Evolutionary conservation across 257 asterid species (phyloP).

Genomic region (Verbena officinalis): DNA sequence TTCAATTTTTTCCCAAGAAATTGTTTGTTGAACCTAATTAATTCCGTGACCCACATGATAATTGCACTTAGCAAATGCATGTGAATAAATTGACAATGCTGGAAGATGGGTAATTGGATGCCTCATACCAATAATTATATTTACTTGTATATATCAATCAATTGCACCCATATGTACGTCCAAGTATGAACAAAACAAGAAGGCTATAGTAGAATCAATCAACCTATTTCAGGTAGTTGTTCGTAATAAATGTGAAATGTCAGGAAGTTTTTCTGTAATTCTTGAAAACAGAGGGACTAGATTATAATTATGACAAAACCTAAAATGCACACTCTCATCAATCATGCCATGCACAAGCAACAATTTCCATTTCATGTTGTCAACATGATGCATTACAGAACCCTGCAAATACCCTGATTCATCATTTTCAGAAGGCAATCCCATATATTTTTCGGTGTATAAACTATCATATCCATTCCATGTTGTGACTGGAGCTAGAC

Average conservation of each 20-base stretch:
- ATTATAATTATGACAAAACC: no score
- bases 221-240: no score
- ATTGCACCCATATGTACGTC: no score
- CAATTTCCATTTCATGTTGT: conserved; percentile 65
- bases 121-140: no score
- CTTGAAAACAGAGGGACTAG: no score
- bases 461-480: conserved; percentile 96
- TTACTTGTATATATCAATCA: no score
- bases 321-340: conserved; percentile 91
- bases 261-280: no score
- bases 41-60: conserved; percentile 7
- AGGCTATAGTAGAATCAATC: no score
- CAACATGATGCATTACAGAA: conserved; percentile 70
- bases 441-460: conserved; percentile 92
- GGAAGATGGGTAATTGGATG: background rate
- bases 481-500: conserved; percentile 94
- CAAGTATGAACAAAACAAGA: no score
- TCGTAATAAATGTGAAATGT: no score
- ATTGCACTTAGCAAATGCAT: background rate
- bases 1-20: background rate
- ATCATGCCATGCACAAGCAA: conserved; percentile 94
- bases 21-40: background rate
- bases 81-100: background rate
- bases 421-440: conserved; percentile 69
- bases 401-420: conserved; percentile 48